Percentiles rank a stretch among this genome's conserved stretches.
phyloP scores from a whole-genome alignment of 345 rosid species.

The Eucalyptus erythrocorys region DNA sequence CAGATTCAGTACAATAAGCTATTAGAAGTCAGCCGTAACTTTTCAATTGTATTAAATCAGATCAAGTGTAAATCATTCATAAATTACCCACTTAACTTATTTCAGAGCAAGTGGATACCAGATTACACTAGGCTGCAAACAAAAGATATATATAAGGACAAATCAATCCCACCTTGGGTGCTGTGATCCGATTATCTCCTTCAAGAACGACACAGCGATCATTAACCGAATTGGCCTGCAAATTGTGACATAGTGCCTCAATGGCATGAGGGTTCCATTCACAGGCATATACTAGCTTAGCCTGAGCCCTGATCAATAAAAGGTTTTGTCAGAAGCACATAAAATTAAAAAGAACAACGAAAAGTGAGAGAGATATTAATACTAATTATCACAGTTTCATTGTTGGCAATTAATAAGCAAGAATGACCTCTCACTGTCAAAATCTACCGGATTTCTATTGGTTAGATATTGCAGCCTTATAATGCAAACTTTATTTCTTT shows the following conservation, averaged over 20 bases:
- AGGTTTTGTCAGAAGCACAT: neutral
- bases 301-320: conserved; percentile 59
- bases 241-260: conserved; percentile 66
- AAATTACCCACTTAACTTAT: neutral
- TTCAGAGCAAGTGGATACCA: neutral
- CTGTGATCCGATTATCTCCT: conserved; percentile 72
- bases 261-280: conserved; percentile 94
- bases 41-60: neutral
- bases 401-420: neutral
- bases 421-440: neutral
- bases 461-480: neutral
- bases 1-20: neutral
- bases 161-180: conserved; percentile 48
- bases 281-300: conserved; percentile 78
- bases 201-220: conserved; percentile 71
- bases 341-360: neutral
- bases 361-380: neutral
- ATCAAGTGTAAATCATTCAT: neutral
- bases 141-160: neutral
- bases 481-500: neutral
- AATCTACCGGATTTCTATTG: neutral
- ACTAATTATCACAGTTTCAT: neutral
- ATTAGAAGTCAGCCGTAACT: neutral
- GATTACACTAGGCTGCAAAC: neutral
- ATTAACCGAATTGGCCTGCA: conserved; percentile 58